Evolutionary conservation across 805 yeast genomes (phyloP).

Genomic region (Yarrowia osloensis): DNA sequence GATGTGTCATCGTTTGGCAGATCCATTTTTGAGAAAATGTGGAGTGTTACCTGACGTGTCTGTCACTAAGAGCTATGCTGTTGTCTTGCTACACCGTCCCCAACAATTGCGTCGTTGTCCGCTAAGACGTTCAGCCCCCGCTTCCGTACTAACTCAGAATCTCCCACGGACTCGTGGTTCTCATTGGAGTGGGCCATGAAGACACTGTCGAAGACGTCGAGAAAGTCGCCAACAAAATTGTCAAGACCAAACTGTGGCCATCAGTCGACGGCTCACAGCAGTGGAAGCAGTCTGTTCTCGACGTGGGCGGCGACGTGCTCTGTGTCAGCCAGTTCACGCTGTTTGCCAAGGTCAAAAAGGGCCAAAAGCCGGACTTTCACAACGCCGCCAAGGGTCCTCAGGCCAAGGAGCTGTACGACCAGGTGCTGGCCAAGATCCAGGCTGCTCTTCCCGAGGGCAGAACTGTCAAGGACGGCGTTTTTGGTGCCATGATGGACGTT

Average conservation of each 20-base stretch:
- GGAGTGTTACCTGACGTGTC: too few relatives aligned
- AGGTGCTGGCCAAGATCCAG: constrained; percentile 46
- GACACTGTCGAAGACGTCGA: constrained; percentile 77
- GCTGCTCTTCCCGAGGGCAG: constrained; percentile 46
- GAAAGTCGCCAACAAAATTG: constrained; percentile 65
- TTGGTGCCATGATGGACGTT: constrained; percentile 98
- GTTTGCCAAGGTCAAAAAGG: constrained; percentile 81
- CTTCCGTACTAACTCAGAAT: constrained; percentile 46
- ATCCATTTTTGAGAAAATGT: too few relatives aligned
- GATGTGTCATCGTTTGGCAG: too few relatives aligned
- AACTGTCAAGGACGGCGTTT: constrained; percentile 79
- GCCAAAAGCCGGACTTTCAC: constrained; percentile 94
- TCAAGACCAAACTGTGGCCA: constrained; percentile 72
- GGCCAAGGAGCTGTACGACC: constrained; percentile 53
- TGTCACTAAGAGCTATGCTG: too few relatives aligned
- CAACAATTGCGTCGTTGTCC: too few relatives aligned
- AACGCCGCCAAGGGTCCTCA: constrained; percentile 78
- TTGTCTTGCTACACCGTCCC: too few relatives aligned
- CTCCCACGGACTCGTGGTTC: constrained; percentile 69
- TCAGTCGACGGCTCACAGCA: constrained; percentile 64
- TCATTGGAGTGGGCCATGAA: constrained; percentile 79
- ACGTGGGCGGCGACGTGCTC: constrained; percentile 68
- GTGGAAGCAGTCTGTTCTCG: constrained; percentile 74
- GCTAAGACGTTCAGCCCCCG: background rate
- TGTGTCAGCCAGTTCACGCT: constrained; percentile 91